Evolutionary conservation across 2,329 filamentous ascomycete species (phyloP).

Genomic region (Aspergillus brasiliensis): DNA sequence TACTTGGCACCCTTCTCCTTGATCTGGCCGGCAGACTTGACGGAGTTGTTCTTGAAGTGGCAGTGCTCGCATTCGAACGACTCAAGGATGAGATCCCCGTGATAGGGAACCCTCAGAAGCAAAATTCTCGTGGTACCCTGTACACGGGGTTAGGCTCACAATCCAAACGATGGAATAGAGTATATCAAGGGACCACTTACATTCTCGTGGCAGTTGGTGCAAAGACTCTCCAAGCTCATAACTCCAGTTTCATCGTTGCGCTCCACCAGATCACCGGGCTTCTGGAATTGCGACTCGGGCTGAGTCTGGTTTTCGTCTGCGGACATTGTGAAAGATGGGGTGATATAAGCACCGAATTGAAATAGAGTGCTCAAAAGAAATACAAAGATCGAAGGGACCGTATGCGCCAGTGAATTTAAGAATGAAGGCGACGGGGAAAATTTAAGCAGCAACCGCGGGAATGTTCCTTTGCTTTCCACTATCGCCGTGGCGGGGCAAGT

Average conservation of each 20-base stretch:
- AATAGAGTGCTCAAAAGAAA: neutral
- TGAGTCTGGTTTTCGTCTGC: constrained; percentile 22
- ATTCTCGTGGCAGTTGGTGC: constrained; percentile 84
- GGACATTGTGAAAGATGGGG: constrained; percentile 28
- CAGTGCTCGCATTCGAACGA: constrained; percentile 94
- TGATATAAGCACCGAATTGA: neutral
- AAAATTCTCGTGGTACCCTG: constrained; percentile 84
- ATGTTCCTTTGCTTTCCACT: constrained; percentile 34
- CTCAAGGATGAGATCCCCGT: constrained; percentile 96
- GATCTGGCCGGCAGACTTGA: constrained; percentile 88
- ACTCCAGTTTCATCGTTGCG: constrained; percentile 46
- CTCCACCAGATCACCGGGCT: constrained; percentile 42
- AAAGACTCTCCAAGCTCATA: constrained; percentile 66
- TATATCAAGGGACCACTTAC: constrained; percentile 54
- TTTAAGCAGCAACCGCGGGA: constrained; percentile 18
- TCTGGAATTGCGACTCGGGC: constrained; percentile 39
- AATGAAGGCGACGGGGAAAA: neutral
- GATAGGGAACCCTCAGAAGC: constrained; percentile 91
- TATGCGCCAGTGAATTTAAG: neutral
- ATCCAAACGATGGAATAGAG: neutral
- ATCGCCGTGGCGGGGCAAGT: constrained; percentile 26
- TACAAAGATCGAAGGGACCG: neutral
- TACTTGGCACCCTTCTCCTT: constrained; percentile 87
- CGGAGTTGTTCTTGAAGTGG: constrained; percentile 85
- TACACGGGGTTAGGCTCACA: constrained; percentile 17